Conservation (phyloP, 305 asterid species). For the Ilex paraguariensis region DNA sequence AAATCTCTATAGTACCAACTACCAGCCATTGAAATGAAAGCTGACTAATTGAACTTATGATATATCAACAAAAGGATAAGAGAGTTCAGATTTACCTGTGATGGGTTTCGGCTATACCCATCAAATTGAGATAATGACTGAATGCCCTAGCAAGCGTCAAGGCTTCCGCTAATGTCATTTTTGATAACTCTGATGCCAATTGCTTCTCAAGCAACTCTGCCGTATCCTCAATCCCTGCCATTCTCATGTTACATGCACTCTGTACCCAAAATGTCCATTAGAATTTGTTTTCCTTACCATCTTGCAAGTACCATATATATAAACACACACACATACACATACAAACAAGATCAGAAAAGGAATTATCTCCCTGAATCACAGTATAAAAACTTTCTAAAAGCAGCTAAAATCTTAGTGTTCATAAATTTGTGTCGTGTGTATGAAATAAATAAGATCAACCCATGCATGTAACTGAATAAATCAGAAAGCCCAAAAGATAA, state of each 20-base stretch:
- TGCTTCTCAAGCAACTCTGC: constrained; percentile 97
- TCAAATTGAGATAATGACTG: constrained; percentile 85
- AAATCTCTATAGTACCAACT: too few species aligned
- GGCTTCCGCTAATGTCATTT: constrained; percentile 93
- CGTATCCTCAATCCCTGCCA: constrained; percentile 83
- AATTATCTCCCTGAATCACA: too few species aligned
- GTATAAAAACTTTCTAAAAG: too few species aligned
- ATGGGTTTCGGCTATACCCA: constrained; percentile 96
- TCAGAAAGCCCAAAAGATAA: background rate
- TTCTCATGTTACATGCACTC: constrained; percentile 94
- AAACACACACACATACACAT: constrained; percentile 1
- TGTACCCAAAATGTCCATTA: constrained; percentile 24
- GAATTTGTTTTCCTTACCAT: constrained; percentile 5
- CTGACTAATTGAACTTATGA: too few species aligned
- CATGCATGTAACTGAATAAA: background rate
- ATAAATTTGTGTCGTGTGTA: too few species aligned
- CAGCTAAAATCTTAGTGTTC: too few species aligned
- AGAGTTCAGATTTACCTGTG: constrained; percentile 51
- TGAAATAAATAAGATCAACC: background rate
- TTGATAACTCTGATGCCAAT: constrained; percentile 68
- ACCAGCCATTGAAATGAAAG: too few species aligned
- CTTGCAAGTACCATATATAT: too few species aligned
- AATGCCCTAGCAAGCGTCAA: constrained; percentile 81
- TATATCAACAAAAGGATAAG: background rate
- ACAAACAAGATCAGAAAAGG: background rate